Percentiles rank a stretch among this genome's conserved stretches.
phyloP scores from a whole-genome alignment of 768 basidiomycete genomes.

The Tephrocybe sp. region DNA sequence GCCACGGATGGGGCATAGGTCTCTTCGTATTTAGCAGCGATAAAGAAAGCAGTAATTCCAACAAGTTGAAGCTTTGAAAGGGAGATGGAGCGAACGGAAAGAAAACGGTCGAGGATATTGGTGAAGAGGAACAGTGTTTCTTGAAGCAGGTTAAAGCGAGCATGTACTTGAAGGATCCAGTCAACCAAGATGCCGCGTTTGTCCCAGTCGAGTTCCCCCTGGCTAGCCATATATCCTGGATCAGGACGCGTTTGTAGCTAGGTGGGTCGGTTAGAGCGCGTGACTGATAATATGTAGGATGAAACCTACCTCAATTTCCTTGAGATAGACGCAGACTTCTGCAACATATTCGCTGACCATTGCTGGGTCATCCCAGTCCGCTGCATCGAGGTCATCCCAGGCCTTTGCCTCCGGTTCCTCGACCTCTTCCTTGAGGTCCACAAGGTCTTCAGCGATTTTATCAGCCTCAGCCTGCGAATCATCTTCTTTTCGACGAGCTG shows the following conservation, averaged over 20 bases:
- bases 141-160: constrained; percentile 78
- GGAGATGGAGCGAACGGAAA: constrained; percentile 69
- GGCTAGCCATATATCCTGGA: constrained; percentile 79
- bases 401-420: constrained; percentile 36
- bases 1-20: constrained; percentile 82
- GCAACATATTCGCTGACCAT: constrained; percentile 92
- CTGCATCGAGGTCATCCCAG: constrained; percentile 88
- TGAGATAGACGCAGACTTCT: constrained; percentile 87
- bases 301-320: constrained; percentile 67
- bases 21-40: constrained; percentile 92
- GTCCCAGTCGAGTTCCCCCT: constrained; percentile 83
- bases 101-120: constrained; percentile 82
- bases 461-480: constrained; percentile 36
- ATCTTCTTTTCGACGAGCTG: constrained; percentile 27
- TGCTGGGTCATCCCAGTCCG: constrained; percentile 82
- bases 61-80: constrained; percentile 88
- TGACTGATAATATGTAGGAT: not conserved
- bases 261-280: constrained; percentile 9
- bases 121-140: constrained; percentile 90
- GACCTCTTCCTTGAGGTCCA: constrained; percentile 21
- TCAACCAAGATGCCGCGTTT: constrained; percentile 89
- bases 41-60: constrained; percentile 82
- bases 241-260: constrained; percentile 78
- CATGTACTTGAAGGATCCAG: constrained; percentile 92
- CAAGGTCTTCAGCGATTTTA: constrained; percentile 37